A percentile compares a stretch with the other conserved stretches of the same genome.
Evolutionary conservation across 2,329 filamentous ascomycete genomes (phyloP).

Genomic region (Mycosphaerella sp.): DNA sequence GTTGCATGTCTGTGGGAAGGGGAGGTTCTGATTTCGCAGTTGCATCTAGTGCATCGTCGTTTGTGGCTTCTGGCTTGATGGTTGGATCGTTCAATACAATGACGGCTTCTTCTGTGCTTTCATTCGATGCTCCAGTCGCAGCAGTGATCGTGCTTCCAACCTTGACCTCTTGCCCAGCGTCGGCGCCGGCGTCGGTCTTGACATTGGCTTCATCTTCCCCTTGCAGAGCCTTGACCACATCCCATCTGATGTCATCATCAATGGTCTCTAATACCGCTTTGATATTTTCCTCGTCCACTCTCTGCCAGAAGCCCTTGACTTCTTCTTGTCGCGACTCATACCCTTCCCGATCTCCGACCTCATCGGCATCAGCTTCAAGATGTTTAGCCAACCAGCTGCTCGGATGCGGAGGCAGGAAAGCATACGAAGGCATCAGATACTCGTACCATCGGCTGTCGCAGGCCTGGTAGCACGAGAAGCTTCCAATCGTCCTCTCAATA

Average conservation of each 20-base stretch:
- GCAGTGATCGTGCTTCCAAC: constrained; percentile 13
- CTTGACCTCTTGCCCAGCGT: constrained; percentile 32
- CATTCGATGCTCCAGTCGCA: constrained; percentile 15
- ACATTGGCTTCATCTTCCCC: constrained; percentile 35
- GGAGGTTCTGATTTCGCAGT: not conserved
- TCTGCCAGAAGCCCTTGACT: constrained; percentile 72
- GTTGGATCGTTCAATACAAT: constrained; percentile 28
- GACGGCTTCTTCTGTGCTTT: constrained; percentile 29
- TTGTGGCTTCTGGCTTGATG: constrained; percentile 2
- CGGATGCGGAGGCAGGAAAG: constrained; percentile 85
- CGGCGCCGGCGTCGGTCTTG: constrained; percentile 30
- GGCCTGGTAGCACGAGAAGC: constrained; percentile 89
- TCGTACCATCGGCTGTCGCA: constrained; percentile 97
- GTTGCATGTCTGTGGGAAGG: constrained; percentile 11
- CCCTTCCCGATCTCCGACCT: constrained; percentile 63
- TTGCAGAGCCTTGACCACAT: constrained; percentile 57
- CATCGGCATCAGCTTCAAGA: constrained; percentile 68
- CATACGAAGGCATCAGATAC: constrained; percentile 90
- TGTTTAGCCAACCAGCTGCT: constrained; percentile 78
- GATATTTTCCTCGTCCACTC: constrained; percentile 73
- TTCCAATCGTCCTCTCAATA: constrained; percentile 78
- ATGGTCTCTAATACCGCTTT: constrained; percentile 58
- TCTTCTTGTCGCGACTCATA: constrained; percentile 67
- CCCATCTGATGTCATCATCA: constrained; percentile 56
- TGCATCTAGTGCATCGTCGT: constrained; percentile 5